Conservation (phyloP, 1,284 basidiomycete species). For the Apiotrichum veenhuisii region DNA sequence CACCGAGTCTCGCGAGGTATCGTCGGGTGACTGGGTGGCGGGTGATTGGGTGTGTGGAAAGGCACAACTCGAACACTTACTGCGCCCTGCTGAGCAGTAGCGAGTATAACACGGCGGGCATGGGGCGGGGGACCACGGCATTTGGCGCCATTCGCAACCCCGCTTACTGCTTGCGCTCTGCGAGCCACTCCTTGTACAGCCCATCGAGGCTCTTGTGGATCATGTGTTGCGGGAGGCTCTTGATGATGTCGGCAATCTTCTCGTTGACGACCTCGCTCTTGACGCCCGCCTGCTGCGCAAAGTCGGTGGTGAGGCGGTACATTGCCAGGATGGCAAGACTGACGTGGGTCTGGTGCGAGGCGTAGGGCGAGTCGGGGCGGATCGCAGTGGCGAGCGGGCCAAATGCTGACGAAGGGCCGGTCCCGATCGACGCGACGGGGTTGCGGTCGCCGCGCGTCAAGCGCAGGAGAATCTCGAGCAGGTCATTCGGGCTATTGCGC, state of each 20-base stretch:
- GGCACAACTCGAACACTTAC: background rate
- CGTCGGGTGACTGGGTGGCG: no score
- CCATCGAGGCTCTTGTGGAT: slow-evolving; percentile 85
- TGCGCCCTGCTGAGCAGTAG: background rate
- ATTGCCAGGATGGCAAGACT: slow-evolving; percentile 85
- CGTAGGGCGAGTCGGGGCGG: slow-evolving; percentile 69
- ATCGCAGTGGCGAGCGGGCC: slow-evolving; percentile 57
- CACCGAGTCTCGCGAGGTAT: no score
- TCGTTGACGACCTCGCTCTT: slow-evolving; percentile 69
- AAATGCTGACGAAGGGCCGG: slow-evolving; percentile 51
- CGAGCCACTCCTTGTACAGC: slow-evolving; percentile 77
- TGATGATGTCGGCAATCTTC: slow-evolving; percentile 79
- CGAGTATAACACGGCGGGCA: no score
- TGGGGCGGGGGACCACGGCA: no score
- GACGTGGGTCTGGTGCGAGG: slow-evolving; percentile 84
- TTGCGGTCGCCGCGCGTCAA: slow-evolving; percentile 82
- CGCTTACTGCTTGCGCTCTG: slow-evolving; percentile 8
- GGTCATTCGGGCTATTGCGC: slow-evolving; percentile 70
- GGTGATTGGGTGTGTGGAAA: no score
- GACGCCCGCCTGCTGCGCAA: slow-evolving; percentile 66
- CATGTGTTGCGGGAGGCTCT: slow-evolving; percentile 75
- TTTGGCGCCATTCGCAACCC: background rate
- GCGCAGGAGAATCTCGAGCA: slow-evolving; percentile 84
- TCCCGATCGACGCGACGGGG: slow-evolving; percentile 60
- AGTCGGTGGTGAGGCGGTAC: slow-evolving; percentile 76